Evolutionary conservation across 768 basidiomycete genomes (phyloP).

Genomic region (Brasilioporus rufonigricans): DNA sequence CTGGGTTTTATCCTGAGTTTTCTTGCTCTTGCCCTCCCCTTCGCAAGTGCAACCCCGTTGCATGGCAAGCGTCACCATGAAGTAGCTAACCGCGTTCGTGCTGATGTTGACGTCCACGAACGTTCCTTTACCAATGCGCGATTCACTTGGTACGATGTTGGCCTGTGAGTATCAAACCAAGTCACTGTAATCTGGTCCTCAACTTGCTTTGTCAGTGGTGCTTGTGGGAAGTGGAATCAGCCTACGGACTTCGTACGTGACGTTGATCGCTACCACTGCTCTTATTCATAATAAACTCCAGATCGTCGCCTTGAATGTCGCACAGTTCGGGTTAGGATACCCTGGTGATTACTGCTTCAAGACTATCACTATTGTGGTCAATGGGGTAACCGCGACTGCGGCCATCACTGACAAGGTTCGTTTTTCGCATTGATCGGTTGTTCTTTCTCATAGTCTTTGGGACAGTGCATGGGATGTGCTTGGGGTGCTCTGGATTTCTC

Average conservation of each 20-base stretch:
- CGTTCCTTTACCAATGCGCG: slow-evolving; percentile 36
- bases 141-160: slow-evolving; percentile 55
- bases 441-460: neutral
- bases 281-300: slow-evolving; percentile 5
- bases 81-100: slow-evolving; percentile 44
- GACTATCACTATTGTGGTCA: slow-evolving; percentile 55
- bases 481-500: slow-evolving; percentile 68
- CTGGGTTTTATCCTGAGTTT: slow-evolving; percentile 35
- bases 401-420: slow-evolving; percentile 59
- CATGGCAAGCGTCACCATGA: slow-evolving; percentile 40
- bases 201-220: slow-evolving; percentile 40
- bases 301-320: slow-evolving; percentile 29
- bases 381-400: slow-evolving; percentile 54
- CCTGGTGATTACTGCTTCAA: slow-evolving; percentile 65
- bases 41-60: slow-evolving; percentile 31
- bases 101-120: slow-evolving; percentile 34
- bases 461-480: slow-evolving; percentile 64
- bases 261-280: neutral
- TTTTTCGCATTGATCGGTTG: neutral
- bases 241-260: slow-evolving; percentile 29
- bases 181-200: neutral
- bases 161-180: slow-evolving; percentile 37
- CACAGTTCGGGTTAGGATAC: slow-evolving; percentile 55
- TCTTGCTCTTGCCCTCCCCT: slow-evolving; percentile 33
- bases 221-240: slow-evolving; percentile 45